A percentile compares a stretch with the other conserved stretches of the same genome.
These are phyloP conservation scores for Pichia kluyveri DNA, from an alignment of 805 yeast species.

Conservation along the genomic window DNA sequence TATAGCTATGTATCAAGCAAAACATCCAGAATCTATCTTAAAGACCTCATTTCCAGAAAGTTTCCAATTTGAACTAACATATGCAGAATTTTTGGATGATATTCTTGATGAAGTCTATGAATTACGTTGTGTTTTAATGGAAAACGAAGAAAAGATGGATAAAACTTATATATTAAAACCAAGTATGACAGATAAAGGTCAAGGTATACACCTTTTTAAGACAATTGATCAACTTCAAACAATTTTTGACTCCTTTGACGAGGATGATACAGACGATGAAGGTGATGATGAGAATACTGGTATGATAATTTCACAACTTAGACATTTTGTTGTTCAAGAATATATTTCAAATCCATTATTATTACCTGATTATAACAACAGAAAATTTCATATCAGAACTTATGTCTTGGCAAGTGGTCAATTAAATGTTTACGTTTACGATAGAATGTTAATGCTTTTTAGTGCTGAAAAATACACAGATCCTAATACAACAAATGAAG, in stretches of 20 bases:
- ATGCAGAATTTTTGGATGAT: slow-evolving; percentile 93
- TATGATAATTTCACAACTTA: slow-evolving; percentile 73
- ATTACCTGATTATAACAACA: slow-evolving; percentile 44
- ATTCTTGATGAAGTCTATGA: slow-evolving; percentile 89
- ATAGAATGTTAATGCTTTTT: slow-evolving; percentile 73
- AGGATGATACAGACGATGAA: slow-evolving; percentile 53
- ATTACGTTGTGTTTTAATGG: slow-evolving; percentile 65
- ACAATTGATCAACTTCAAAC: slow-evolving; percentile 72
- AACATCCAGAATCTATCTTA: slow-evolving; percentile 62
- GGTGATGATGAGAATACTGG: slow-evolving; percentile 47
- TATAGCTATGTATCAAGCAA: slow-evolving; percentile 62
- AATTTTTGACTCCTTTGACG: slow-evolving; percentile 82
- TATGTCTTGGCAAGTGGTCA: slow-evolving; percentile 74
- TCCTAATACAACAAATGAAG: slow-evolving; percentile 24
- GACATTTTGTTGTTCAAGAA: slow-evolving; percentile 87
- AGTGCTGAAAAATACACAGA: slow-evolving; percentile 44
- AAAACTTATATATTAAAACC: slow-evolving; percentile 89
- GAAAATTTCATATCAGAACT: slow-evolving; percentile 84
- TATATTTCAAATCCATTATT: slow-evolving; percentile 65
- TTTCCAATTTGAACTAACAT: slow-evolving; percentile 78
- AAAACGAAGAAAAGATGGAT: slow-evolving; percentile 26
- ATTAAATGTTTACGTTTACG: slow-evolving; percentile 69
- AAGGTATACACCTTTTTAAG: slow-evolving; percentile 80
- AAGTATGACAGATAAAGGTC: slow-evolving; percentile 95
- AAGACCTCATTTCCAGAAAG: slow-evolving; percentile 60